Evolutionary conservation across 2,329 filamentous ascomycete species (phyloP).

Genomic region (Phoma sp.): DNA sequence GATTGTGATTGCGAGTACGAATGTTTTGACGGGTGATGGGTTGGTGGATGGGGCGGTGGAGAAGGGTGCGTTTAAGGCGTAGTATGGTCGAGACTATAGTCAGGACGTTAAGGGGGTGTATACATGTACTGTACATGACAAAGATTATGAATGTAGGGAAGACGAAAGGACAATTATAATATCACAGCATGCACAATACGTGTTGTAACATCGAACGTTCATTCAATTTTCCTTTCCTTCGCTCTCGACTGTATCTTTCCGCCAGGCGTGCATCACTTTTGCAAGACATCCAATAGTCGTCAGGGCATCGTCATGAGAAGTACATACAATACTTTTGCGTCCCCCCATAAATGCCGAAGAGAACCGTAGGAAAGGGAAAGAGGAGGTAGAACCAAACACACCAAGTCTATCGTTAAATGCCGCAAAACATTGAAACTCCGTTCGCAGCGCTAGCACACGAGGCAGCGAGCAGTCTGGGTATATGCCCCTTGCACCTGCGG

Average conservation of each 20-base stretch:
- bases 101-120: too few relatives aligned
- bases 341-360: constrained; percentile 34
- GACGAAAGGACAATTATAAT: neutral
- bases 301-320: constrained; percentile 40
- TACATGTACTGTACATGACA: too few relatives aligned
- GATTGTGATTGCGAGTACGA: constrained; percentile 91
- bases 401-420: constrained; percentile 47
- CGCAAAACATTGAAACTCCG: constrained; percentile 41
- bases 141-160: neutral
- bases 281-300: constrained; percentile 36
- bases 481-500: constrained; percentile 35
- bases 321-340: constrained; percentile 38
- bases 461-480: constrained; percentile 38
- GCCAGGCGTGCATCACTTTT: constrained; percentile 29
- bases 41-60: constrained; percentile 89
- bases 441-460: constrained; percentile 28
- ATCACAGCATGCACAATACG: neutral
- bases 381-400: constrained; percentile 37
- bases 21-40: constrained; percentile 85
- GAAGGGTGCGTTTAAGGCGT: constrained; percentile 56
- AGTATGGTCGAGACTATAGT: too few relatives aligned
- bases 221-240: constrained; percentile 24
- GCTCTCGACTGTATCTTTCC: constrained; percentile 24
- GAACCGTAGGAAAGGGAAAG: constrained; percentile 33
- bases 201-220: constrained; percentile 20